These are phyloP conservation scores for Penicillium occitanis DNA, from an alignment of 2,329 filamentous ascomycete genomes.

Conservation along the genomic window DNA sequence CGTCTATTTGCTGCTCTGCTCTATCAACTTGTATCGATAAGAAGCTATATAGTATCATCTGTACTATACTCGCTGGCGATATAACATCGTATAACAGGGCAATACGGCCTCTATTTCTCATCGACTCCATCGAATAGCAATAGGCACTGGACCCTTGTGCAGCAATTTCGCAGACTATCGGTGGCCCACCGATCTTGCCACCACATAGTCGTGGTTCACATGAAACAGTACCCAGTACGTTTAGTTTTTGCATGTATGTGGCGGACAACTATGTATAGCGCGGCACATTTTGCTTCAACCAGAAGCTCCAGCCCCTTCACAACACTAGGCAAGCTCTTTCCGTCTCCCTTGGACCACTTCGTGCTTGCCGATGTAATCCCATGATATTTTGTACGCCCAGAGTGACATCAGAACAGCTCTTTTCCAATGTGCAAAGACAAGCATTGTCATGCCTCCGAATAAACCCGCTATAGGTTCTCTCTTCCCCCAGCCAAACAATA, in stretches of 20 bases:
- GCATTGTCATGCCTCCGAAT: slow-evolving; percentile 3
- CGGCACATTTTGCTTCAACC: slow-evolving; percentile 6
- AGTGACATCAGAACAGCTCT: not conserved
- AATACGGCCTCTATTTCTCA: slow-evolving; percentile 29
- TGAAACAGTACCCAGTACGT: slow-evolving; percentile 14
- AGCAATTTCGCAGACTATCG: slow-evolving; percentile 9
- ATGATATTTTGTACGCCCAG: not conserved
- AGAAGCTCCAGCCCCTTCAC: not conserved
- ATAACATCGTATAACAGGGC: slow-evolving; percentile 34
- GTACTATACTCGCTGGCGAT: slow-evolving; percentile 47
- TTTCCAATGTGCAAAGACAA: not conserved
- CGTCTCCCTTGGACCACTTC: not conserved
- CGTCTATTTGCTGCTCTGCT: slow-evolving; percentile 56
- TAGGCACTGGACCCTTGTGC: slow-evolving; percentile 20
- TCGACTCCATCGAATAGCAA: slow-evolving; percentile 25
- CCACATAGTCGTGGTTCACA: slow-evolving; percentile 11
- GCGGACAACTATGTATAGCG: slow-evolving; percentile 18
- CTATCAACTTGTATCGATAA: slow-evolving; percentile 70
- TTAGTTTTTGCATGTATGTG: slow-evolving; percentile 13
- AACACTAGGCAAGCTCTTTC: not conserved
- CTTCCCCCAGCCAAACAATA: not conserved
- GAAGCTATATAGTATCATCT: slow-evolving; percentile 61
- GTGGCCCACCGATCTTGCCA: slow-evolving; percentile 5
- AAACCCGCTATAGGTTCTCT: not conserved
- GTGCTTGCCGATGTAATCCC: not conserved